Base-by-base conservation (phyloP, 2,329 filamentous ascomycete species). In the Stachybotrys elegans region DNA sequence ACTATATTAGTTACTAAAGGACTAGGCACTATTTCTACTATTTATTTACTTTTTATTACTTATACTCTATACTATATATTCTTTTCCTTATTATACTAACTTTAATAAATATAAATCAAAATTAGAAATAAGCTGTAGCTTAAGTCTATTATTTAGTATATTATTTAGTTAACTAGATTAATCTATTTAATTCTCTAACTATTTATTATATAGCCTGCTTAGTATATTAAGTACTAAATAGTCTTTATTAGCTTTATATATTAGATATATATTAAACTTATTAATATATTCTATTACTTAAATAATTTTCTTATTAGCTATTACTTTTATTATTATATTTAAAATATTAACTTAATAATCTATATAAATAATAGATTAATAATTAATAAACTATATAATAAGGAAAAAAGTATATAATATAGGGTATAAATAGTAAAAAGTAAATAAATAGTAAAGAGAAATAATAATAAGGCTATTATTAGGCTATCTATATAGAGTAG, bases 181-280 rank as follows among this genome's bases (percentile, higher is more conserved):
- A n/a, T n/a, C n/a, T 29, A 29, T 9, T 9, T 29, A 29, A 29
- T 9, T 29, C 8, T 29, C 8, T 29, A 9, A 29, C n/a, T 29
- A 9, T 29, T 29, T 29, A 14, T 25, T 22, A 20, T 12, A 25
- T 20, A 9, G 11, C 7, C 13, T 14, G 12, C 11, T 40, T 21
- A 13, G 12, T 40, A 21, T 22, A 20, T 12, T 41, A 17, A 50
- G 29, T 31, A 67, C 66, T 62, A 49, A 29, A 9, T 29, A 29
- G n/a, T 9, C 25, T 23, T 47, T 19, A 12, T 39, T 22, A 5
- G 19, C 21, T 20, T 39, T 22, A 39, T 39, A 12, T 19, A 19
- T 20, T 19, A 21, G 6, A 39, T 39, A 23, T 8, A 12, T 23
- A 40, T 22, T 29, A 29, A 8, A 9, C 25, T 29, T 29, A 29